phyloP scores from a whole-genome alignment of 192 early-diverging fungal genomes.

The Umbelopsis sp. region DNA sequence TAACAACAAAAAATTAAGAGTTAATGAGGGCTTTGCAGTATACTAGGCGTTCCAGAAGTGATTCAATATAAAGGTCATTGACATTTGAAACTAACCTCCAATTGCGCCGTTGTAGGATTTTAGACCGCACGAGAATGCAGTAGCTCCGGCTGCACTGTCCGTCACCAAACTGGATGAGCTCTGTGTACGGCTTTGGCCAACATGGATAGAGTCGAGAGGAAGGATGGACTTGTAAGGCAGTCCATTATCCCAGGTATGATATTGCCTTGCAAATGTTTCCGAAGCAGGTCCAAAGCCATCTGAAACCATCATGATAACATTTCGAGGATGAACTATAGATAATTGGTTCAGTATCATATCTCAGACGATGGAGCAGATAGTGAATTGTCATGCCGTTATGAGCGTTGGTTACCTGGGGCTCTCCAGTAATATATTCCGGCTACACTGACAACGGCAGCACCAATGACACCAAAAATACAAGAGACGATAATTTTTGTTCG shows the following conservation, averaged over 20 bases:
- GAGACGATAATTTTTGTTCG: slow-evolving; percentile 2
- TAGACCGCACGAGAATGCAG: slow-evolving; percentile 52
- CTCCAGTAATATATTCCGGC: slow-evolving; percentile 5
- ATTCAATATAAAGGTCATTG: slow-evolving; percentile 3
- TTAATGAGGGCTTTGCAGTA: no score
- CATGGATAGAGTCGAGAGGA: slow-evolving; percentile 48
- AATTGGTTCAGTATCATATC: no score
- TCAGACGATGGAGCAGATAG: no score
- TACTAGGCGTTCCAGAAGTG: no score
- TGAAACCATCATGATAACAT: slow-evolving; percentile 62
- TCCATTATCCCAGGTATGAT: slow-evolving; percentile 19
- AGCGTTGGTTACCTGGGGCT: slow-evolving; percentile 8
- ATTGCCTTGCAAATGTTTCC: slow-evolving; percentile 57
- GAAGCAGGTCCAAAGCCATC: slow-evolving; percentile 65
- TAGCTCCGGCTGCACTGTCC: slow-evolving; percentile 65
- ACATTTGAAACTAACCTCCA: slow-evolving; percentile 30
- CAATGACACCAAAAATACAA: slow-evolving; percentile 1
- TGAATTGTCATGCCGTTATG: no score
- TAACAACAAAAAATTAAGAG: no score
- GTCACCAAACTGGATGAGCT: slow-evolving; percentile 54
- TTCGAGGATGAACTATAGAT: slow-evolving; percentile 10
- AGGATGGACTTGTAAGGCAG: slow-evolving; percentile 29
- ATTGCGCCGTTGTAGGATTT: slow-evolving; percentile 61
- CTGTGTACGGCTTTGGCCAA: slow-evolving; percentile 52
- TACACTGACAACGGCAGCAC: slow-evolving; percentile 14